Percentiles rank a stretch among this genome's conserved stretches.
Evolutionary conservation across 495 filamentous ascomycete species (phyloP).

Genomic region (Lophium mytilinum): DNA sequence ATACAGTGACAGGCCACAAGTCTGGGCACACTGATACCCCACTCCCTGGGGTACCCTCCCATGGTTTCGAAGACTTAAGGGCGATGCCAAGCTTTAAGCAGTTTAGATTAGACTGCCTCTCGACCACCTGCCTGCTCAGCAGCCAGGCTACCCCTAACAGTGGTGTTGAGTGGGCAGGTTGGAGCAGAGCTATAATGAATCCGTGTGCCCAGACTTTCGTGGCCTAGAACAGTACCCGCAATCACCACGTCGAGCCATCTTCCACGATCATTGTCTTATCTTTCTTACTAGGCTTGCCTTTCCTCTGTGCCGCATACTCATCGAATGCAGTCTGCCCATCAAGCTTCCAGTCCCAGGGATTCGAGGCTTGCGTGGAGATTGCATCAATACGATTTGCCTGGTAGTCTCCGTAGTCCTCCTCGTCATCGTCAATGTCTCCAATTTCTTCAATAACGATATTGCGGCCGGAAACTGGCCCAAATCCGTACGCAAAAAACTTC

Average conservation of each 20-base stretch:
- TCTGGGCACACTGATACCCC: too few relatives aligned
- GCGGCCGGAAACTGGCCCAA: constrained; percentile 32
- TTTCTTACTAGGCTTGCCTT: background rate
- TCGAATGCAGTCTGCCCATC: constrained; percentile 10
- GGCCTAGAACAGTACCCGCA: background rate
- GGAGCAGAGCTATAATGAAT: too few relatives aligned
- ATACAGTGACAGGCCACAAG: too few relatives aligned
- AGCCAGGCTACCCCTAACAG: too few relatives aligned
- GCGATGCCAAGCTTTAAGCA: too few relatives aligned
- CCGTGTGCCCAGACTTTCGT: too few relatives aligned
- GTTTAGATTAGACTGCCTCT: too few relatives aligned
- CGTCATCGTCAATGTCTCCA: constrained; percentile 35
- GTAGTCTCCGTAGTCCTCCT: constrained; percentile 39
- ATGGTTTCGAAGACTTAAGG: too few relatives aligned
- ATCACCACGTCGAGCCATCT: background rate
- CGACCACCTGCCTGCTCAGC: too few relatives aligned
- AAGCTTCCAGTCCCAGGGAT: constrained; percentile 2
- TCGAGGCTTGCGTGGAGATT: background rate
- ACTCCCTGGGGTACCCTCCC: too few relatives aligned
- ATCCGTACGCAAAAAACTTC: constrained; percentile 41
- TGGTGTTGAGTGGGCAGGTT: too few relatives aligned
- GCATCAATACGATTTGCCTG: constrained; percentile 29
- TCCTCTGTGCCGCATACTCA: constrained; percentile 7
- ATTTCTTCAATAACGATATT: constrained; percentile 37
- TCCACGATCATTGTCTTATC: background rate